Evolutionary conservation across 257 asterid genomes (phyloP), one percentile per base, ranked within the genome.

Genomic region (Salvia splendens): DNA sequence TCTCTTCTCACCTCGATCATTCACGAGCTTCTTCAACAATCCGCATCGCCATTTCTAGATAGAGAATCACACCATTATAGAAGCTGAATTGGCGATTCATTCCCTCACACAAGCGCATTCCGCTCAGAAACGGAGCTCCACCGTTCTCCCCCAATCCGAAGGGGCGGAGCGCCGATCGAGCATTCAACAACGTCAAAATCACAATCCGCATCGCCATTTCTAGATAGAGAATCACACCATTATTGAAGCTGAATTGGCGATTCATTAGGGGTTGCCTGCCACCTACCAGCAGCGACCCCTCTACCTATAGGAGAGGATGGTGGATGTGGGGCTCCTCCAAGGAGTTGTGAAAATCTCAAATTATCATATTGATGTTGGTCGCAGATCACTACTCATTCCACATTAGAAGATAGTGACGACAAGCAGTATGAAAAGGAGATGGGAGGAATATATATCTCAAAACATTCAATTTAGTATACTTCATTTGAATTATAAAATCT

Each of bases 101-200:
- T 5, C 30, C 30, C 30, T 2, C 30, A 0, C 30, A 24, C 30
- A 42, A 89, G 61, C 79, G 49, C 70, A 81, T 60, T 63, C 86
- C 2, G 78, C 96, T 60, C 97, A 90, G 77, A 91, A 86, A 75
- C 82, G 96, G 73, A n/a, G 74, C 10, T 79, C 80, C 60, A 50
- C 73, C 41, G 28, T 68, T 6, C 87, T 83, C 4, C 93, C 88
- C 8, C 64, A 4, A 14, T 84, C 88, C 30, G 65, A 87, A 89
- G 8, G 85, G 95, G 32, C 74, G 87, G 56, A 94, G 89, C 87
- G 82, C 84, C 67, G 79, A 78, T 16, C 82, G 77, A 43, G 85
- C 92, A 0, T 85, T 85, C 76, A 91, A 87, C 89, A 89, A 82
- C 45, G 28, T 91, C 55, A 91, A 89, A 78, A 85, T 91, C 68